A percentile compares a stretch with the other conserved stretches of the same genome.
Conservation (phyloP, 495 filamentous ascomycete species). For the Penicillium tannophilum region DNA sequence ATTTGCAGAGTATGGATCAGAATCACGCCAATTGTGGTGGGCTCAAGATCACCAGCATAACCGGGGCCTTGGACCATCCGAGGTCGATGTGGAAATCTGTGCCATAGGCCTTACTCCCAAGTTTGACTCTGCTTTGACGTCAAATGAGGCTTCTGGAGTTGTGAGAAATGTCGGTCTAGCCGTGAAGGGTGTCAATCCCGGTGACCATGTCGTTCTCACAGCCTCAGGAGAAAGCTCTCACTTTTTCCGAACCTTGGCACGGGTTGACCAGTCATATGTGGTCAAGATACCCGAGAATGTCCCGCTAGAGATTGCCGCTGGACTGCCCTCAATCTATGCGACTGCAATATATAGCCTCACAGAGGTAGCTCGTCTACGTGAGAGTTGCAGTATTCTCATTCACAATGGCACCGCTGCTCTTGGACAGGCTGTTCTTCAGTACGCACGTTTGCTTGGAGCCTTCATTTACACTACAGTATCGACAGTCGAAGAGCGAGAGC, state of each 20-base stretch:
- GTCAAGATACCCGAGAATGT: constrained; percentile 24
- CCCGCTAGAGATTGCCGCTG: constrained; percentile 27
- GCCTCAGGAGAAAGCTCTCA: neutral
- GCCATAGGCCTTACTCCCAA: constrained; percentile 20
- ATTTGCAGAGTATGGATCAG: neutral
- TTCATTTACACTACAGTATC: constrained; percentile 50
- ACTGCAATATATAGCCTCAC: constrained; percentile 35
- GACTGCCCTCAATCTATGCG: constrained; percentile 28
- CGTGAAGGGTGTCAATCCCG: constrained; percentile 11
- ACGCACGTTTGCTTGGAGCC: constrained; percentile 37
- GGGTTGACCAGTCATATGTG: constrained; percentile 16
- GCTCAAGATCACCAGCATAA: constrained; percentile 7
- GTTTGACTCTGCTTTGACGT: neutral
- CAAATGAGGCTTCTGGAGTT: constrained; percentile 23
- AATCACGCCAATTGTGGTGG: constrained; percentile 10
- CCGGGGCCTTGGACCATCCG: neutral
- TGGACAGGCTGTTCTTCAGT: constrained; percentile 51
- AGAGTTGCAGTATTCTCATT: constrained; percentile 47
- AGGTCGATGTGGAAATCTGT: constrained; percentile 20
- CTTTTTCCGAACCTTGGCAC: constrained; percentile 19
- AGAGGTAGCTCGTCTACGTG: constrained; percentile 28
- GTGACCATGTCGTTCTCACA: constrained; percentile 26
- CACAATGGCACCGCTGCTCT: constrained; percentile 50
- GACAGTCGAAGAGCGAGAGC: constrained; percentile 38
- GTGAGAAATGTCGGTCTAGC: constrained; percentile 12